These are phyloP conservation scores for Limtongozyma cylindracea DNA, from an alignment of 805 yeast genomes.

Conservation along the genomic window DNA sequence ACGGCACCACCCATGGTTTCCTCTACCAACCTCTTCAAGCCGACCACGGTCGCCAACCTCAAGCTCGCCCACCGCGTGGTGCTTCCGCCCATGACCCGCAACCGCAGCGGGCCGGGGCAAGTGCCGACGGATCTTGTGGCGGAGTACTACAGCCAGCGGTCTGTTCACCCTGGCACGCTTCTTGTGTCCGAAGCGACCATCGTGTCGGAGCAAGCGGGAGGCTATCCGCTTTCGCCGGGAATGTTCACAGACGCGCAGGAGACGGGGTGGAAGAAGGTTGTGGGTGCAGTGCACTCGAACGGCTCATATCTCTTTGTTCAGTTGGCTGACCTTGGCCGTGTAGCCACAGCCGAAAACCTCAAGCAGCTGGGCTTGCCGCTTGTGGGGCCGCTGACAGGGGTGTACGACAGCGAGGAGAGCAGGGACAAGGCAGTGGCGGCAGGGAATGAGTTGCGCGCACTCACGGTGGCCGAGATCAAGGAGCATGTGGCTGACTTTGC, in stretches of 20 bases:
- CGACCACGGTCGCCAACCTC: conserved; percentile 9
- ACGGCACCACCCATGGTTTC: too few relatives aligned
- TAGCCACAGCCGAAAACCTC: conserved; percentile 6
- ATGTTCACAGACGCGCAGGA: conserved; percentile 5
- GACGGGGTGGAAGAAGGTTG: background rate
- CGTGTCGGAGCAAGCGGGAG: conserved; percentile 11
- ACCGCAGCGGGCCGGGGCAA: conserved; percentile 11
- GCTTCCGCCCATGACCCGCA: conserved; percentile 22
- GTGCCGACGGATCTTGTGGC: conserved; percentile 19
- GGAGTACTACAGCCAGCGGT: conserved; percentile 31
- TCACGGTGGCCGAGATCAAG: background rate
- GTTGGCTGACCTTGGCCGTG: conserved; percentile 27
- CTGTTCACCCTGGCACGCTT: conserved; percentile 28
- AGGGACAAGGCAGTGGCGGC: too few relatives aligned
- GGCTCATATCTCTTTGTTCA: conserved; percentile 18
- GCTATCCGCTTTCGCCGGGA: conserved; percentile 2
- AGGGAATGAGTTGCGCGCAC: too few relatives aligned
- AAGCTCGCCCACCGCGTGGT: background rate
- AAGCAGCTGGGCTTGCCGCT: too few relatives aligned
- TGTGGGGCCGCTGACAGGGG: too few relatives aligned
- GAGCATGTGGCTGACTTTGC: conserved; percentile 1
- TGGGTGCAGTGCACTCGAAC: conserved; percentile 16
- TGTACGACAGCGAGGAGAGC: too few relatives aligned
- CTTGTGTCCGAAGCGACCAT: conserved; percentile 35
- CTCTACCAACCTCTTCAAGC: conserved; percentile 8